Conservation (phyloP, 2,329 filamentous ascomycete genomes). For the Clarireedia paspali region DNA sequence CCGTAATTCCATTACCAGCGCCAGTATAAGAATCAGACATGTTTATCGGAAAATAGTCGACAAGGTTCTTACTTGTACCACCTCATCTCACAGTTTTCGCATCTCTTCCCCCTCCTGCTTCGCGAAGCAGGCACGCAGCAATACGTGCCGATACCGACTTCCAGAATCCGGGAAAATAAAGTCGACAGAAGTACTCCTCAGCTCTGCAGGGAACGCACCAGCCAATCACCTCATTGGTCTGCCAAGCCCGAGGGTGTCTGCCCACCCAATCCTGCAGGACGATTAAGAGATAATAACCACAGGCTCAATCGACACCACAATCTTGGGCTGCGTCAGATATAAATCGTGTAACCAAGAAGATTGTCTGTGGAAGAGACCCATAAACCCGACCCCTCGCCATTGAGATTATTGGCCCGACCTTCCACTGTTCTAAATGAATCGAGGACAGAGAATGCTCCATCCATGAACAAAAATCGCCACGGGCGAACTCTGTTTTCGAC, state of each 20-base stretch:
- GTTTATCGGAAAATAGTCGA: neutral
- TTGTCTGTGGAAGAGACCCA: too few relatives aligned
- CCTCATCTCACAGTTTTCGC: neutral
- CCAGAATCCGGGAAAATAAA: neutral
- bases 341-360: too few relatives aligned
- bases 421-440: too few relatives aligned
- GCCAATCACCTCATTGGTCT: neutral
- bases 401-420: too few relatives aligned
- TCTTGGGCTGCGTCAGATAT: too few relatives aligned
- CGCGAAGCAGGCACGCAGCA: too few relatives aligned
- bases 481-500: neutral
- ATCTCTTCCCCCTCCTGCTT: too few relatives aligned
- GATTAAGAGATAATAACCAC: neutral
- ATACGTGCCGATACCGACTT: too few relatives aligned
- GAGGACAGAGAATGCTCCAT: too few relatives aligned
- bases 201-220: neutral
- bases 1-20: constrained; percentile 5
- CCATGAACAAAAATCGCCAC: neutral
- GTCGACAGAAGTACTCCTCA: neutral
- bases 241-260: neutral
- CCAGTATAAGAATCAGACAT: constrained; percentile 2
- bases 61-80: neutral
- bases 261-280: neutral
- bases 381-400: too few relatives aligned
- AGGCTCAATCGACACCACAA: too few relatives aligned